phyloP scores from a whole-genome alignment of 2,329 filamentous ascomycete genomes.

The Pseudogymnoascus sp. region DNA sequence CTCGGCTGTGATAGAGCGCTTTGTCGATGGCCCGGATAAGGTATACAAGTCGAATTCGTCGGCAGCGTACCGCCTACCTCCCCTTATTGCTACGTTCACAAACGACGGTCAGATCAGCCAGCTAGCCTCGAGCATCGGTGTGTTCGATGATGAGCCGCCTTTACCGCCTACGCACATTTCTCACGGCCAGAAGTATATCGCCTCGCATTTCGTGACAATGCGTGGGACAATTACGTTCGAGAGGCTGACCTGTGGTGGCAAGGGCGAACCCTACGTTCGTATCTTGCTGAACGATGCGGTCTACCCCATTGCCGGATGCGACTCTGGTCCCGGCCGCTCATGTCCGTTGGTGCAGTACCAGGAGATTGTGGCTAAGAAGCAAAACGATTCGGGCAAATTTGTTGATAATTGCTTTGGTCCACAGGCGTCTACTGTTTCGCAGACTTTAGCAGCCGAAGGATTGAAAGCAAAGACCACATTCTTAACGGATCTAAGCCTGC shows the following conservation, averaged over 20 bases:
- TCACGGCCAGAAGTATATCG: conserved; percentile 42
- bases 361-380: conserved; percentile 37
- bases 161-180: conserved; percentile 41
- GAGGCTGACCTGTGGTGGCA: conserved; percentile 43
- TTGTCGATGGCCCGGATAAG: conserved; percentile 43
- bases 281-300: conserved; percentile 55
- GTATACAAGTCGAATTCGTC: conserved; percentile 40
- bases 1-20: conserved; percentile 41
- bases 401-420: conserved; percentile 31
- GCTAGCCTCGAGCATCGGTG: conserved; percentile 48
- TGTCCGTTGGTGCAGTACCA: conserved; percentile 41
- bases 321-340: conserved; percentile 45
- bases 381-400: conserved; percentile 41
- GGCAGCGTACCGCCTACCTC: conserved; percentile 40
- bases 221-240: conserved; percentile 58
- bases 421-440: no score
- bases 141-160: conserved; percentile 48
- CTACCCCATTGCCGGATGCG: conserved; percentile 49
- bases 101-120: conserved; percentile 61
- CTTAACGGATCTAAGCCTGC: no score
- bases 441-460: no score
- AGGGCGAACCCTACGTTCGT: conserved; percentile 41
- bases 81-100: conserved; percentile 52
- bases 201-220: conserved; percentile 52
- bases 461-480: no score